phyloP scores from a whole-genome alignment of 495 filamentous ascomycete genomes.

The Talaromyces liani region DNA sequence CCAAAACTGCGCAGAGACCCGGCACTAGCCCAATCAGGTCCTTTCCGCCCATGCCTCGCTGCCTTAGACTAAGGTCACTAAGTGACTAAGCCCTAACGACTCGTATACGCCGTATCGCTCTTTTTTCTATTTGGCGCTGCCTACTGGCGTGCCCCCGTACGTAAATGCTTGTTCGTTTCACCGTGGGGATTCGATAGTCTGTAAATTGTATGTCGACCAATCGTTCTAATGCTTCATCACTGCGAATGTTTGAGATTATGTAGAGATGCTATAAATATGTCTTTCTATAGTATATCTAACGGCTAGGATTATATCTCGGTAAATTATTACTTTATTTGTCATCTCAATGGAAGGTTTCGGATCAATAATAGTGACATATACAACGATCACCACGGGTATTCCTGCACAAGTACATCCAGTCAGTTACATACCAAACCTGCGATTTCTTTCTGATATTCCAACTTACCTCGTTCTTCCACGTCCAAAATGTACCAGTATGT shows the following conservation, averaged over 20 bases:
- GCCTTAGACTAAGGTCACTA: neutral
- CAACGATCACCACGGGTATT: constrained; percentile 4
- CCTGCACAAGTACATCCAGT: neutral
- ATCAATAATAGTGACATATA: neutral
- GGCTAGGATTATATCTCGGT: too few relatives aligned
- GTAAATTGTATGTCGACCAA: too few relatives aligned
- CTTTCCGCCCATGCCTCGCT: neutral
- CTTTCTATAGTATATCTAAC: too few relatives aligned
- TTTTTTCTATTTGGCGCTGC: neutral
- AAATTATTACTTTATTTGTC: too few relatives aligned
- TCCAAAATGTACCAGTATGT: constrained; percentile 49
- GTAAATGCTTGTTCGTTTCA: neutral
- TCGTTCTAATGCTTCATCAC: too few relatives aligned
- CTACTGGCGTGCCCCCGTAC: neutral
- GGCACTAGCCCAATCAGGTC: neutral
- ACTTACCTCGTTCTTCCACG: constrained; percentile 43
- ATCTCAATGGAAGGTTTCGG: too few relatives aligned
- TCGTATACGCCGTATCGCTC: neutral
- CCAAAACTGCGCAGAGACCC: too few relatives aligned
- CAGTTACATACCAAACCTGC: neutral
- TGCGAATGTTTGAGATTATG: too few relatives aligned
- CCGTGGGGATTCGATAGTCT: neutral
- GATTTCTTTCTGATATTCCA: neutral
- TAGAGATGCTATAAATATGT: too few relatives aligned
- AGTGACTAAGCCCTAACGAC: neutral